phyloP scores from a whole-genome alignment of 495 filamentous ascomycete species.

The Hyaloscypha variabilis region DNA sequence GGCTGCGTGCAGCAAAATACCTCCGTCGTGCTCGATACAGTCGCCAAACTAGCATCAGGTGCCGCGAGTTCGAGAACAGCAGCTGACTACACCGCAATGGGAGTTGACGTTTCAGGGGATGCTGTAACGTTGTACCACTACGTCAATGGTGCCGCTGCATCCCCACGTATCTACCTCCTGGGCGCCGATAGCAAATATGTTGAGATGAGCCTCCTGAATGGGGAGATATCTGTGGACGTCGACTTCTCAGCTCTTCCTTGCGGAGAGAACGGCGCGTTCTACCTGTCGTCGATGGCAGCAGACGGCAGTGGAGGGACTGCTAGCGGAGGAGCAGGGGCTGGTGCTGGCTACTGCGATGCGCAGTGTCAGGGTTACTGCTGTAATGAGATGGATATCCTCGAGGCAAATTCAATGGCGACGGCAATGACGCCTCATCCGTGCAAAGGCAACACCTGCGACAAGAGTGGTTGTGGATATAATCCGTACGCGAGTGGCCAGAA shows the following conservation, averaged over 20 bases:
- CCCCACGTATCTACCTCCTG: constrained; percentile 64
- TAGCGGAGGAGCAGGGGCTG: constrained; percentile 66
- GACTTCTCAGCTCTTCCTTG: constrained; percentile 63
- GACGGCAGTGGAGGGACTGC: constrained; percentile 48
- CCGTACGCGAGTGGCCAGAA: constrained; percentile 56
- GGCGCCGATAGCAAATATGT: constrained; percentile 58
- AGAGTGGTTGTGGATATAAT: constrained; percentile 67
- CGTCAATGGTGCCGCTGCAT: constrained; percentile 37
- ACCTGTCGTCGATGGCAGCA: constrained; percentile 60
- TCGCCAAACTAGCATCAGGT: constrained; percentile 61
- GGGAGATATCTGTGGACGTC: constrained; percentile 65
- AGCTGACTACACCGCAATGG: constrained; percentile 55
- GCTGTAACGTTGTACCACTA: constrained; percentile 55
- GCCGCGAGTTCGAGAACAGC: constrained; percentile 56
- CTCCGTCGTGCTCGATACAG: constrained; percentile 63
- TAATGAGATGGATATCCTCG: constrained; percentile 66
- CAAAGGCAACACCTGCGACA: constrained; percentile 61
- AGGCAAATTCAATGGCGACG: constrained; percentile 61
- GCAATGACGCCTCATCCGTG: constrained; percentile 61
- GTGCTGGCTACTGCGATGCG: constrained; percentile 72
- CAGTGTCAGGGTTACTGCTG: constrained; percentile 65
- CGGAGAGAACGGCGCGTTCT: constrained; percentile 72
- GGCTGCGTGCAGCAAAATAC: constrained; percentile 55
- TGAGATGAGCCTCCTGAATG: constrained; percentile 58
- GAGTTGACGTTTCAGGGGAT: constrained; percentile 54